Base-by-base conservation (phyloP, 768 basidiomycete species). In the Tephrocybe sp. region DNA sequence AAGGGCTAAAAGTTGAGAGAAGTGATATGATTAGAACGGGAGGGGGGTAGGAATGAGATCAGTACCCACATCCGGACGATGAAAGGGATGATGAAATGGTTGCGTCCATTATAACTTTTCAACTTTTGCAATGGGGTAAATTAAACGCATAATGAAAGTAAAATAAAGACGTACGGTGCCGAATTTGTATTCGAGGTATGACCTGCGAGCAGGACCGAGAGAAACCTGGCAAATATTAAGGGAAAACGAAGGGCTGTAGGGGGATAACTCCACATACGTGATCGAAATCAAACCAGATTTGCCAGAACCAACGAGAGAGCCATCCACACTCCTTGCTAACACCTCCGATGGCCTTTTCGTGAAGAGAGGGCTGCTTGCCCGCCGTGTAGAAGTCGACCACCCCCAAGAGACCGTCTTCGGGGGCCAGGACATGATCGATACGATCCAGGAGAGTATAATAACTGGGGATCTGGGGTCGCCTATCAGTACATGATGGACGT, bases 311-410 rank as follows among this genome's bases (percentile, higher is more conserved):
- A 3, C 85, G 73, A n/a, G 76, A 75, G 41, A 82, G 68, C 82
- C 83, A 88, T 0, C 78, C 70, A 64, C 81, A 74, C 63, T 78
- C 72, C 37, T 82, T 82, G 52, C 76, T 79, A 19, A 72, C 71
- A 0, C 82, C 82, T 1, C 84, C 84, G 30, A 87, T 84, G 0
- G 82, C 79, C 61, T 73, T 77, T 39, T 82, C 79, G 52, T 82
- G 78, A 16, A 77, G 64, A 2, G 80, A 79, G 1, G 77, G 67
- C 47, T 79, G 75, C 24, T 76, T 78, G 12, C 74, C 75, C 2
- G 80, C 75, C 1, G 82, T 83, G 57, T 85, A 90, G 61, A 90
- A 90, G 68, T 89, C 87, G 30, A 75, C 82, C n/a, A 88, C 85
- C 23, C 77, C 75, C 11, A 88, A 62, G 0, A 89, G 56, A 19